These are phyloP conservation scores for Meredithiella fracta DNA, from an alignment of 2,329 filamentous ascomycete species.

Conservation along the genomic window DNA sequence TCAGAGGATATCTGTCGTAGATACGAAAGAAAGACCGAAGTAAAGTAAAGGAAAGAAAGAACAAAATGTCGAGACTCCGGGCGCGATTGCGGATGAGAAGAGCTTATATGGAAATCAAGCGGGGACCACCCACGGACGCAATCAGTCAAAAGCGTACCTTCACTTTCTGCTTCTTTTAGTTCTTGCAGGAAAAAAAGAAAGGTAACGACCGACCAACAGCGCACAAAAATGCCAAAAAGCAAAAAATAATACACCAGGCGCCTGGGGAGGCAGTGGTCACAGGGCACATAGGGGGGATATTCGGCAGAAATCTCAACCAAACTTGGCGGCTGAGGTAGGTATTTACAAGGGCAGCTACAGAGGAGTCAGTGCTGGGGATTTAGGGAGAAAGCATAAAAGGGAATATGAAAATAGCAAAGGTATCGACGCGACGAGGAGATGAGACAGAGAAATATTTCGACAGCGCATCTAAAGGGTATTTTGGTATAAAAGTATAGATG, in stretches of 20 bases:
- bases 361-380: too few species aligned
- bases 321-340: too few species aligned
- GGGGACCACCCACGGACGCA: slow-evolving; percentile 33
- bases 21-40: slow-evolving; percentile 5
- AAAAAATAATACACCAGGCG: neutral
- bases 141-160: slow-evolving; percentile 10
- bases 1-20: neutral
- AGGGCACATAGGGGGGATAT: neutral
- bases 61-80: slow-evolving; percentile 18
- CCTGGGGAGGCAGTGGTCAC: neutral
- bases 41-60: slow-evolving; percentile 16
- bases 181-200: neutral
- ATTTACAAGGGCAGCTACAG: too few species aligned
- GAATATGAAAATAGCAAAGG: too few species aligned
- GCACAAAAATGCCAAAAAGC: neutral
- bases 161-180: neutral
- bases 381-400: too few species aligned
- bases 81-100: slow-evolving; percentile 33
- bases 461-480: too few species aligned
- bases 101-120: slow-evolving; percentile 44
- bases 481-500: too few species aligned
- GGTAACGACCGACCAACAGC: neutral
- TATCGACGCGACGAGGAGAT: too few species aligned
- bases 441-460: too few species aligned
- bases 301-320: too few species aligned